Percentiles rank a stretch among this genome's conserved stretches.
Evolutionary conservation across 805 yeast genomes (phyloP).

Genomic region (Myxozyma neotropica): DNA sequence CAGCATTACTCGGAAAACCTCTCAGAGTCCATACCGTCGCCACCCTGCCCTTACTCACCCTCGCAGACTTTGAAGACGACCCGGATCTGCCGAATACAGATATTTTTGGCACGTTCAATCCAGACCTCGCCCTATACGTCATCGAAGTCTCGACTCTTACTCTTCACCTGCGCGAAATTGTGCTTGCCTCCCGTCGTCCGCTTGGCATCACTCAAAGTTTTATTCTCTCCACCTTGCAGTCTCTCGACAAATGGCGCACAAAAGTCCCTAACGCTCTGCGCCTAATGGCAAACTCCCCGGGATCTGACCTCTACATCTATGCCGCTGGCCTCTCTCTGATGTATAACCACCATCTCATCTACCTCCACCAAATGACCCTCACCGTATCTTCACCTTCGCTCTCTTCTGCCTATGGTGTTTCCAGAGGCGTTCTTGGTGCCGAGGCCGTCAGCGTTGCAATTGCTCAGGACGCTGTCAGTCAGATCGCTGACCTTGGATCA

Average conservation of each 20-base stretch:
- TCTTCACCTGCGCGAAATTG: constrained; percentile 8
- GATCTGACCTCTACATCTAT: background rate
- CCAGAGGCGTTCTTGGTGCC: background rate
- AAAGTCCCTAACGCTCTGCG: constrained; percentile 2
- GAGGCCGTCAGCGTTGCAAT: constrained; percentile 3
- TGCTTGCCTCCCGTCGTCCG: background rate
- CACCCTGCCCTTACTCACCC: background rate
- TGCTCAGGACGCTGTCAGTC: constrained; percentile 22
- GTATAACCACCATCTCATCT: constrained; percentile 29
- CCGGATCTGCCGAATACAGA: background rate
- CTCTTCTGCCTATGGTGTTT: background rate
- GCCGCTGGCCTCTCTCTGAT: constrained; percentile 20
- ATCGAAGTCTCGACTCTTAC: constrained; percentile 9
- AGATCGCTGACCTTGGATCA: constrained; percentile 22
- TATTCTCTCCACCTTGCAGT: background rate
- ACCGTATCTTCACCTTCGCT: background rate
- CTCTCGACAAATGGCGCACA: constrained; percentile 9
- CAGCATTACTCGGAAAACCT: constrained; percentile 8
- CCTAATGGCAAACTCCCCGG: background rate
- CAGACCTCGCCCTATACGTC: background rate
- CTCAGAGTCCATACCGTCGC: constrained; percentile 2
- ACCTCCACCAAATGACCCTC: constrained; percentile 26
- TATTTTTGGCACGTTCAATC: background rate
- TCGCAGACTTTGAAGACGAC: constrained; percentile 7
- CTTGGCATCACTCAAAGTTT: background rate